phyloP scores from a whole-genome alignment of 805 yeast species.

The Saccharomycopsis sp. region DNA sequence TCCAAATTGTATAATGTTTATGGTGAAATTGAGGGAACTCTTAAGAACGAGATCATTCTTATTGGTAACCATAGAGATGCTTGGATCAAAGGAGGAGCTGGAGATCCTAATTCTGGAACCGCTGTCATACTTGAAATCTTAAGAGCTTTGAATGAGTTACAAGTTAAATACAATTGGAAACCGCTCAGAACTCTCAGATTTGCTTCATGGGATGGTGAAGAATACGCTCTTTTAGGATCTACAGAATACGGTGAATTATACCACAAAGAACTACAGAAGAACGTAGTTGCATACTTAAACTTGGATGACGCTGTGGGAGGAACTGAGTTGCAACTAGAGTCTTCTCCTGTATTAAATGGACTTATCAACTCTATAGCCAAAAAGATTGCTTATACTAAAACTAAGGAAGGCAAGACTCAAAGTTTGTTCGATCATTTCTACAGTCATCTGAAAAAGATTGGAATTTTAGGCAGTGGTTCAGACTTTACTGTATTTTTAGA shows the following conservation, averaged over 20 bases:
- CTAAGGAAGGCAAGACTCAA: constrained; percentile 18
- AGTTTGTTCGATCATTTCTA: constrained; percentile 34
- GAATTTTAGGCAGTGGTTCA: constrained; percentile 60
- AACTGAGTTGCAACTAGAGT: constrained; percentile 39
- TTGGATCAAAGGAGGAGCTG: constrained; percentile 75
- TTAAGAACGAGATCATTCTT: constrained; percentile 48
- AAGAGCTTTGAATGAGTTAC: constrained; percentile 47
- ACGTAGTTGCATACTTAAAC: constrained; percentile 62
- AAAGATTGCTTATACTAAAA: constrained; percentile 40
- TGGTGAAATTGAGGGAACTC: constrained; percentile 52
- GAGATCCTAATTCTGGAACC: constrained; percentile 73
- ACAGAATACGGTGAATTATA: constrained; percentile 71
- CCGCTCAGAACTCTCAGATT: constrained; percentile 65
- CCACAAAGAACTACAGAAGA: constrained; percentile 37
- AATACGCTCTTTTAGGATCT: constrained; percentile 65
- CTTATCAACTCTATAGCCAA: constrained; percentile 41
- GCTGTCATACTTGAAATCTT: constrained; percentile 60
- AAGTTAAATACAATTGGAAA: constrained; percentile 51
- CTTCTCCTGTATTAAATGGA: constrained; percentile 54
- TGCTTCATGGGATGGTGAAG: constrained; percentile 81
- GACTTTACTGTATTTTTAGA: constrained; percentile 60
- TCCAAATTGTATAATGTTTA: constrained; percentile 58
- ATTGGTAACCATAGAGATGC: constrained; percentile 78
- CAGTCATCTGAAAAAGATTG: constrained; percentile 30
- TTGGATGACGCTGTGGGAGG: constrained; percentile 64